A percentile compares a stretch with the other conserved stretches of the same genome.
Evolutionary conservation across 2,329 filamentous ascomycete species (phyloP).

Genomic region (Aurifilum marmelostoma): DNA sequence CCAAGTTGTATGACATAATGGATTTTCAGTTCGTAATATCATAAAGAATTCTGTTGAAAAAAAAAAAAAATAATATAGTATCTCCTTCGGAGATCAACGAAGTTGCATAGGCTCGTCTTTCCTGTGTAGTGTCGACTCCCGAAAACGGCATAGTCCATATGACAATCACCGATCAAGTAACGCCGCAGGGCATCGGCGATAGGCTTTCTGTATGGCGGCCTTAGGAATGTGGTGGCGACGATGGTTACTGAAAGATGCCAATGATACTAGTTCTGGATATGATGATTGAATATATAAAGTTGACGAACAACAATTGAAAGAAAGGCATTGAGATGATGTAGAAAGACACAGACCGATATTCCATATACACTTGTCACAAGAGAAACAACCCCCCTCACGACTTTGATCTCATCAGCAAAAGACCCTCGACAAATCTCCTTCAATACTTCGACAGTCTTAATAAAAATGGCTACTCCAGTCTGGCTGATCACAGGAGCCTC

Average conservation of each 20-base stretch:
- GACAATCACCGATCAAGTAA: background rate
- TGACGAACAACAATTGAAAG: background rate
- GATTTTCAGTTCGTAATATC: background rate
- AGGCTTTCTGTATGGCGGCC: background rate
- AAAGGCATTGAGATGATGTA: background rate
- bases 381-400: too few relatives aligned
- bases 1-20: background rate
- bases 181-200: background rate
- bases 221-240: background rate
- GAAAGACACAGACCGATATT: too few relatives aligned
- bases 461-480: background rate
- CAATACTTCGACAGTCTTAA: background rate
- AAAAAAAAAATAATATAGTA: too few relatives aligned
- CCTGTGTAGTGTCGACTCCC: background rate
- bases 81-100: background rate
- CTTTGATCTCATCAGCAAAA: too few relatives aligned
- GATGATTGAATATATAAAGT: background rate
- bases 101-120: background rate
- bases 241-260: background rate
- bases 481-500: constrained; percentile 41
- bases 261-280: background rate
- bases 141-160: background rate
- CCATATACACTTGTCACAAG: too few relatives aligned
- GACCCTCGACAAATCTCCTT: background rate
- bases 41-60: background rate